Evolutionary conservation across 257 asterid genomes (phyloP).

Genomic region (Solanum clarkiae): DNA sequence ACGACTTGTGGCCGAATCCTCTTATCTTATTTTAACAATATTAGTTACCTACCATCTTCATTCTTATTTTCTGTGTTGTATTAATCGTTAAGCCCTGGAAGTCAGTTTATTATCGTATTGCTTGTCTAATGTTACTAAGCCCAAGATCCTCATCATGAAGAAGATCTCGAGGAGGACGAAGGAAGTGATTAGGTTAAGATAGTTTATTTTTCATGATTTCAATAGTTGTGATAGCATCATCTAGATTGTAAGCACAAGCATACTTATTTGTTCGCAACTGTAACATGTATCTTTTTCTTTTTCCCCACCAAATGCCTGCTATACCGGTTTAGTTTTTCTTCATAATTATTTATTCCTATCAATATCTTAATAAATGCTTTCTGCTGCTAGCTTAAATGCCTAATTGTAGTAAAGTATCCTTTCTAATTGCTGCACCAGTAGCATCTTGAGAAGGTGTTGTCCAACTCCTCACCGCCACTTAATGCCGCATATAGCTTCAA

Average conservation of each 20-base stretch:
- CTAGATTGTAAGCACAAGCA: background rate
- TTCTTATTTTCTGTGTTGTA: background rate
- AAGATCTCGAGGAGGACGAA: constrained; percentile 28
- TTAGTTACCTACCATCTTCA: constrained; percentile 5
- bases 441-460: background rate
- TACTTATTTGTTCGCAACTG: background rate
- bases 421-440: no score
- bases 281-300: background rate
- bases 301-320: background rate
- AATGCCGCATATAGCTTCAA: no score
- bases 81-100: background rate
- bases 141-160: constrained; percentile 47
- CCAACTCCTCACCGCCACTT: background rate
- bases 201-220: background rate
- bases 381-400: background rate
- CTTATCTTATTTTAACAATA: constrained; percentile 48
- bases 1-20: constrained; percentile 68
- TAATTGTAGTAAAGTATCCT: background rate
- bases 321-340: background rate
- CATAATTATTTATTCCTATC: background rate
- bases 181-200: constrained; percentile 34
- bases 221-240: background rate
- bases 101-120: background rate
- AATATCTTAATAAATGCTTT: background rate
- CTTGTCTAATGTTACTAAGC: background rate